Percentiles rank a stretch among this genome's conserved stretches.
phyloP scores from a whole-genome alignment of 441 rosid species.

The Gossypium schwendimanii region DNA sequence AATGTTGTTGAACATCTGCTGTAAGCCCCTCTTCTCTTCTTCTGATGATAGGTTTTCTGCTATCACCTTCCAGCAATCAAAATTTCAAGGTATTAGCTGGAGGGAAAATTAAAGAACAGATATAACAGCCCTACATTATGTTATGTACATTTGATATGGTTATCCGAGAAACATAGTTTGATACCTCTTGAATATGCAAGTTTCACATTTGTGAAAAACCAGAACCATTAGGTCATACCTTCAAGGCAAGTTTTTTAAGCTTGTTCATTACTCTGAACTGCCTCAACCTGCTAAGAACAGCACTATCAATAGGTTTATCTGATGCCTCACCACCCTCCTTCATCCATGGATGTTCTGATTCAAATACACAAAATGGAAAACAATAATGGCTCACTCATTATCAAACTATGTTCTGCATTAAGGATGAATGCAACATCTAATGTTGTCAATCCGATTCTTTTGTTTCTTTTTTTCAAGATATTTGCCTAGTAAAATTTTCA shows the following conservation, averaged over 20 bases:
- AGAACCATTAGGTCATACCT: slow-evolving; percentile 28
- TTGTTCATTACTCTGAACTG: slow-evolving; percentile 90
- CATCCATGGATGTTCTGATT: slow-evolving; percentile 80
- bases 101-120: neutral
- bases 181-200: neutral
- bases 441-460: neutral
- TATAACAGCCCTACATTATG: neutral
- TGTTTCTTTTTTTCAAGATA: neutral
- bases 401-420: neutral
- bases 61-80: slow-evolving; percentile 44
- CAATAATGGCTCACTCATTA: neutral
- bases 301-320: slow-evolving; percentile 57
- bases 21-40: slow-evolving; percentile 81
- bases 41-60: slow-evolving; percentile 63
- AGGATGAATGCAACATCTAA: neutral
- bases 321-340: slow-evolving; percentile 41
- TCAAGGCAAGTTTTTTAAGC: slow-evolving; percentile 79
- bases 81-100: neutral
- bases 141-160: neutral
- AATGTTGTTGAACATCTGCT: slow-evolving; percentile 77
- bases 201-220: neutral
- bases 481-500: slow-evolving; percentile 1
- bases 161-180: neutral
- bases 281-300: slow-evolving; percentile 71
- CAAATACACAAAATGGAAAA: slow-evolving; percentile 10